Evolutionary conservation across 2,329 filamentous ascomycete genomes (phyloP).

Genomic region (Sporothrix curviconia): DNA sequence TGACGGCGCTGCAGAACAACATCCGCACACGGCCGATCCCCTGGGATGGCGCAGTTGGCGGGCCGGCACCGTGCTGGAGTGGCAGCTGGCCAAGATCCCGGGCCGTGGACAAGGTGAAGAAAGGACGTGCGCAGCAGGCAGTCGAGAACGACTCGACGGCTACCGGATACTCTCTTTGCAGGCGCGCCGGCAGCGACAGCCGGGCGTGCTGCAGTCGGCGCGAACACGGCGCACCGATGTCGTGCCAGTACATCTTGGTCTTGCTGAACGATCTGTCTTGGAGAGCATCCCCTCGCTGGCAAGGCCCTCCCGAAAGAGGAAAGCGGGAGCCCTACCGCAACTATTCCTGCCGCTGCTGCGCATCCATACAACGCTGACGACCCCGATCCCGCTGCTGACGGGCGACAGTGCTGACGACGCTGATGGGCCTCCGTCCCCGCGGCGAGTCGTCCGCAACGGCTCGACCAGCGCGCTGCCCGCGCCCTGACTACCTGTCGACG

Average conservation of each 20-base stretch:
- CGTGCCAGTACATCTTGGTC: slow-evolving; percentile 89
- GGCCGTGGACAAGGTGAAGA: slow-evolving; percentile 91
- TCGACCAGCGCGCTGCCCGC: slow-evolving; percentile 67
- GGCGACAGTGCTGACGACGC: slow-evolving; percentile 76
- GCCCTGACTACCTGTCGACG: slow-evolving; percentile 76
- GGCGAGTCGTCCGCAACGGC: slow-evolving; percentile 58
- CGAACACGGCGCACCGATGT: slow-evolving; percentile 84
- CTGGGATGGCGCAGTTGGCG: slow-evolving; percentile 95
- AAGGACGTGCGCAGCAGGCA: slow-evolving; percentile 77
- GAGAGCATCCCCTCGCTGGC: slow-evolving; percentile 69
- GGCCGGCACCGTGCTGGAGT: slow-evolving; percentile 87
- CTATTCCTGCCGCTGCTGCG: slow-evolving; percentile 75
- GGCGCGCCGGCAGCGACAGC: slow-evolving; percentile 66
- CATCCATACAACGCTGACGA: slow-evolving; percentile 69
- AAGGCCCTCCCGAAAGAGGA: slow-evolving; percentile 54
- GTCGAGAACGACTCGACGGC: slow-evolving; percentile 73
- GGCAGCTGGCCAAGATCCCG: slow-evolving; percentile 93
- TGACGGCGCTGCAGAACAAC: slow-evolving; percentile 84
- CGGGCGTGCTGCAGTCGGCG: slow-evolving; percentile 74
- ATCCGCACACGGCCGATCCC: slow-evolving; percentile 92
- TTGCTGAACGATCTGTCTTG: slow-evolving; percentile 79
- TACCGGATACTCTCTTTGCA: slow-evolving; percentile 75
- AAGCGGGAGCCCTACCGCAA: slow-evolving; percentile 67
- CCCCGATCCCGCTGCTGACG: slow-evolving; percentile 79
- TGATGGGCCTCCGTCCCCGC: slow-evolving; percentile 65